A percentile compares a stretch with the other conserved stretches of the same genome.
These are phyloP conservation scores for Cystobasidium onofrii DNA, from an alignment of 768 basidiomycete species.

Conservation along the genomic window DNA sequence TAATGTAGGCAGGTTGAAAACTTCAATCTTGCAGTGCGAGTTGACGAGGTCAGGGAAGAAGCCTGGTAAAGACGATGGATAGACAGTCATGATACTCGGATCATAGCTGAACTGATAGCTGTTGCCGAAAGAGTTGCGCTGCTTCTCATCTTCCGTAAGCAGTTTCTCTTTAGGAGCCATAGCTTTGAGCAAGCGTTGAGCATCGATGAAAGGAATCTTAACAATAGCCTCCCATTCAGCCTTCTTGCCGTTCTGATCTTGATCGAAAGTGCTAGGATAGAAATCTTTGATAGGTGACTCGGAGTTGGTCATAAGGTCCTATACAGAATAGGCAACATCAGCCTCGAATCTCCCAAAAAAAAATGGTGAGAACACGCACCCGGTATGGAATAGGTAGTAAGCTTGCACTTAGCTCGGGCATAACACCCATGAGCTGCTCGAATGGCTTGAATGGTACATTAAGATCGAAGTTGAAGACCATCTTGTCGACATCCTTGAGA, in stretches of 20 bases:
- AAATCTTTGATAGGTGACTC: slow-evolving; percentile 86
- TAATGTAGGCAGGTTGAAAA: slow-evolving; percentile 81
- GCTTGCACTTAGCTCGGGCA: slow-evolving; percentile 81
- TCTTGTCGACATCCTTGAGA: slow-evolving; percentile 58
- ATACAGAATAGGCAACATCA: slow-evolving; percentile 4
- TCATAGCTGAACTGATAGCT: slow-evolving; percentile 72
- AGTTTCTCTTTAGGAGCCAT: slow-evolving; percentile 53
- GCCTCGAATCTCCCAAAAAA: too few relatives aligned
- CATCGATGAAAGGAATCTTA: slow-evolving; percentile 95
- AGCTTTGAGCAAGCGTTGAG: slow-evolving; percentile 63
- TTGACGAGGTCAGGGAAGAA: slow-evolving; percentile 84
- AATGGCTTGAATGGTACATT: slow-evolving; percentile 86
- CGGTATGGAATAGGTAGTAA: slow-evolving; percentile 78
- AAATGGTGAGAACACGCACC: too few relatives aligned
- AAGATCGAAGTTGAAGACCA: slow-evolving; percentile 77
- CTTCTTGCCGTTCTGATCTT: slow-evolving; percentile 95
- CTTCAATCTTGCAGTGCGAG: slow-evolving; percentile 68
- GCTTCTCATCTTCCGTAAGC: slow-evolving; percentile 64
- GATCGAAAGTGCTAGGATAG: slow-evolving; percentile 83
- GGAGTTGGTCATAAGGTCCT: slow-evolving; percentile 82
- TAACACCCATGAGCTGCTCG: slow-evolving; percentile 95
- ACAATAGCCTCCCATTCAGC: slow-evolving; percentile 98
- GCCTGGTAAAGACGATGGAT: slow-evolving; percentile 85
- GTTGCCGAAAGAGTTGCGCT: slow-evolving; percentile 67
- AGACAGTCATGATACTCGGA: slow-evolving; percentile 48